Evolutionary conservation across 257 asterid genomes (phyloP).

Genomic region (Plantago elongata): DNA sequence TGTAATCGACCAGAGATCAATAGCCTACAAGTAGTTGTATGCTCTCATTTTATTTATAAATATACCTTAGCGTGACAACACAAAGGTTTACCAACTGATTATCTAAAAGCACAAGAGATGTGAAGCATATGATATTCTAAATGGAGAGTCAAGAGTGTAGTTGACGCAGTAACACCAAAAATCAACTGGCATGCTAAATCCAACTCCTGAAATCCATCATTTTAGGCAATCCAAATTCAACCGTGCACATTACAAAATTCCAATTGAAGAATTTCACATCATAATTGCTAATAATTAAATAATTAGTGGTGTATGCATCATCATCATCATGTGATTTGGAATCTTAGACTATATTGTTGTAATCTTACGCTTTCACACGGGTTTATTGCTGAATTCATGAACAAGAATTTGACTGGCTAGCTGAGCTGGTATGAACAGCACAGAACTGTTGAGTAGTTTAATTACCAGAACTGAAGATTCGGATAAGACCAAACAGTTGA

Average conservation of each 20-base stretch:
- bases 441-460: not conserved
- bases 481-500: not conserved
- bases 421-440: not conserved
- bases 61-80: no score
- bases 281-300: no score
- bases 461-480: not conserved
- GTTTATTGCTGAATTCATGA: slow-evolving; percentile 1
- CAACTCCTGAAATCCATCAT: not conserved
- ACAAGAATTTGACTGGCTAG: slow-evolving; percentile 10
- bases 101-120: no score
- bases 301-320: no score
- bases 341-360: not conserved
- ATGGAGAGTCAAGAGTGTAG: not conserved
- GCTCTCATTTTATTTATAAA: no score
- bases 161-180: not conserved
- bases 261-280: not conserved
- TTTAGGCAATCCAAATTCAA: not conserved
- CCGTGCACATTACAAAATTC: not conserved
- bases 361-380: slow-evolving; percentile 12
- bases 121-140: no score
- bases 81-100: no score
- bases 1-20: no score
- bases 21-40: no score
- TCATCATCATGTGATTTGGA: not conserved
- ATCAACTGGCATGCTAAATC: slow-evolving; percentile 11